Conservation (phyloP, 1,284 basidiomycete species). For the Puccinia coronata region DNA sequence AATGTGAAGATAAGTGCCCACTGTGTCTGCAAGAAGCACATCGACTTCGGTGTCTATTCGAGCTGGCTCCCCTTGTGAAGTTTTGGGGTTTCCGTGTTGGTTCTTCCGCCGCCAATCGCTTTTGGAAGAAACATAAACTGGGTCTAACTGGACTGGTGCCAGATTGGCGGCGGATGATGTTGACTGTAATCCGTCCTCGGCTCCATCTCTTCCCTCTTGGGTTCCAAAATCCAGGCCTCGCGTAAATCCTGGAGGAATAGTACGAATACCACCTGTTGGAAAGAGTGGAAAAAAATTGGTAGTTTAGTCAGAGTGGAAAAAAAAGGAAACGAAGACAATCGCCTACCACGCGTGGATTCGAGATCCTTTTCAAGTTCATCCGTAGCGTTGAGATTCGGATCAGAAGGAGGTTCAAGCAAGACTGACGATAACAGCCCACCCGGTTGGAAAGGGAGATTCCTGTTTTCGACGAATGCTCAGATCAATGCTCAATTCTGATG, state of each 20-base stretch:
- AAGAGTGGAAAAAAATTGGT: not conserved
- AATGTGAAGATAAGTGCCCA: not conserved
- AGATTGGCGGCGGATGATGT: not conserved
- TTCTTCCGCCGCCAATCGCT: slow-evolving; percentile 16
- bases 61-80: slow-evolving; percentile 7
- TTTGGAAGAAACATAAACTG: slow-evolving; percentile 50
- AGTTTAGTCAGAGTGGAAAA: not conserved
- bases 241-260: slow-evolving; percentile 61
- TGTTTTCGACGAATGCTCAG: not conserved
- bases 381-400: slow-evolving; percentile 13
- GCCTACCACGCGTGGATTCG: slow-evolving; percentile 32
- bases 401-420: not conserved
- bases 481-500: not conserved
- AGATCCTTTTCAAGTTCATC: slow-evolving; percentile 44
- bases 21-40: slow-evolving; percentile 26
- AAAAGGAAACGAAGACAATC: not conserved
- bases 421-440: slow-evolving; percentile 24
- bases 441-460: slow-evolving; percentile 42
- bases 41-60: slow-evolving; percentile 43
- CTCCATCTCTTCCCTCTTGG: slow-evolving; percentile 60
- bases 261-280: slow-evolving; percentile 56
- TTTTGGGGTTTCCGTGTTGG: not conserved
- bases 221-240: slow-evolving; percentile 68
- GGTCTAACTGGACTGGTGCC: slow-evolving; percentile 8
- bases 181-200: slow-evolving; percentile 53